These are phyloP conservation scores for Schoenoplectus tabernaemontani DNA, from an alignment of 202 grass and related monocot genomes.

Conservation along the genomic window DNA sequence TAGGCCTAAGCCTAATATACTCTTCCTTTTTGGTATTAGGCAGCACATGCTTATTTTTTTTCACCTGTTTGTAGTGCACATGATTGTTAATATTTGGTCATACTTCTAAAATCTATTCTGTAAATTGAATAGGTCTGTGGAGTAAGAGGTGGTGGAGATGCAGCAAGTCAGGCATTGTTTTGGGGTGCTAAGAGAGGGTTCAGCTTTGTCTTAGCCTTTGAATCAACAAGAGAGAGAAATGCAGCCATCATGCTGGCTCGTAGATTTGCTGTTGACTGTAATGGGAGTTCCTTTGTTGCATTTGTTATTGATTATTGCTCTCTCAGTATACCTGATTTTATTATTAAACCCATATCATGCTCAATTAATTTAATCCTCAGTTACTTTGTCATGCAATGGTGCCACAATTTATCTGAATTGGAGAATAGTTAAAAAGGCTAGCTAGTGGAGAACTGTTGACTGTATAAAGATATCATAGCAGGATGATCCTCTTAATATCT, in stretches of 20 bases:
- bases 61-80: neutral
- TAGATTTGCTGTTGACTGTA: slow-evolving; percentile 82
- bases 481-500: neutral
- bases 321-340: neutral
- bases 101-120: neutral
- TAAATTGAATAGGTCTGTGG: slow-evolving; percentile 51
- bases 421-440: neutral
- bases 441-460: neutral
- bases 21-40: neutral
- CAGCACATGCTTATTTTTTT: neutral
- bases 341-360: neutral
- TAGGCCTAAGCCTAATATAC: neutral
- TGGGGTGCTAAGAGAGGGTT: slow-evolving; percentile 65
- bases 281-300: slow-evolving; percentile 35
- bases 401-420: neutral
- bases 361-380: neutral
- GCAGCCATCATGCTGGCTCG: slow-evolving; percentile 70
- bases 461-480: neutral
- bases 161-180: slow-evolving; percentile 44
- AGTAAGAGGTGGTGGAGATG: slow-evolving; percentile 71
- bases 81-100: neutral
- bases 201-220: slow-evolving; percentile 62
- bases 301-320: neutral
- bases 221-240: slow-evolving; percentile 78
- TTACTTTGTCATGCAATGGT: neutral